Conservation (phyloP, 129 eudicot genomes). For the Deinandra increscens region DNA sequence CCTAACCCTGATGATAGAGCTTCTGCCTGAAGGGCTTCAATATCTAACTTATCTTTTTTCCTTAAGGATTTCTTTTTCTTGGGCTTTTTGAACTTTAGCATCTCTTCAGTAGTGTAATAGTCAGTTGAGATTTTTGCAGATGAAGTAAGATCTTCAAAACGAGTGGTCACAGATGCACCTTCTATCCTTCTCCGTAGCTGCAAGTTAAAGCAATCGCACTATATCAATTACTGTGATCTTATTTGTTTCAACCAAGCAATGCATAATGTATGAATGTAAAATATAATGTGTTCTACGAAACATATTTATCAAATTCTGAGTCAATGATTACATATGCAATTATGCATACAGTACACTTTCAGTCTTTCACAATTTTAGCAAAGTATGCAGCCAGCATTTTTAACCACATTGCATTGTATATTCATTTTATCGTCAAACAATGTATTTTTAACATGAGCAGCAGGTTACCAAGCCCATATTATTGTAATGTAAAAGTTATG, state of each 20-base stretch:
- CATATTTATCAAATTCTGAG: no score
- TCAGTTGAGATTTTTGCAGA: slow-evolving; percentile 60
- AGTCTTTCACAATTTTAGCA: no score
- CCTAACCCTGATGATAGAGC: slow-evolving; percentile 91
- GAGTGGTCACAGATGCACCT: slow-evolving; percentile 52
- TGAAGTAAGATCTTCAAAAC: slow-evolving; percentile 61
- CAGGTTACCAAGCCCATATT: not conserved
- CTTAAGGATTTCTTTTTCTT: slow-evolving; percentile 94
- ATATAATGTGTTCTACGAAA: no score
- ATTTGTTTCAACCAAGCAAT: not conserved
- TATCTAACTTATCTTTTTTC: slow-evolving; percentile 81
- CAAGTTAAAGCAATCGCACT: not conserved
- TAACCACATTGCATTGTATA: no score
- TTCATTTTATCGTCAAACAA: not conserved
- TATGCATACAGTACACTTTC: not conserved
- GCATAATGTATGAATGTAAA: not conserved
- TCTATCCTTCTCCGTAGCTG: slow-evolving; percentile 88
- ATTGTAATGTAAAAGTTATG: not conserved
- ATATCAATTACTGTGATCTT: not conserved
- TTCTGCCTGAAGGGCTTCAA: slow-evolving; percentile 92
- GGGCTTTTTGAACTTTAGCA: slow-evolving; percentile 82
- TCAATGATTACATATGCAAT: no score
- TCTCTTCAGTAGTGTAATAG: slow-evolving; percentile 86
- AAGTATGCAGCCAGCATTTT: no score
- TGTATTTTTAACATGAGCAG: not conserved